Base-by-base conservation (phyloP, 83 land plant species). In the Picea engelmannii region DNA sequence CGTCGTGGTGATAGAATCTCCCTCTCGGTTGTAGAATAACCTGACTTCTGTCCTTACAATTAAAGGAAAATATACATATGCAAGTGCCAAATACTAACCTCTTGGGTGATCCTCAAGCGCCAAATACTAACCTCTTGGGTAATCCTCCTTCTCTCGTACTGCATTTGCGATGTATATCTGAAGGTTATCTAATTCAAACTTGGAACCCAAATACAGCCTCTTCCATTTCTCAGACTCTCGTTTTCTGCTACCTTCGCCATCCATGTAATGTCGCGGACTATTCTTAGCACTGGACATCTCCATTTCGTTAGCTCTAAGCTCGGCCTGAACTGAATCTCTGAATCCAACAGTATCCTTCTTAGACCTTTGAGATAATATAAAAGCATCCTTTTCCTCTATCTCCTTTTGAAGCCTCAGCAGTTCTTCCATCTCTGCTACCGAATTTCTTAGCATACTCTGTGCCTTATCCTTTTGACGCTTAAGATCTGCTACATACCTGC, bases 181-280 rank as follows among this genome's bases (percentile, higher is more conserved):
- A 16, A 73, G 59, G 21, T 73, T 73, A 73, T 73, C 76, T 21
- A 73, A n/a, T 47, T 73, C 76, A 73, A 8, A 58, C 59, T 73
- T 73, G 42, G n/a, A n/a, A 47, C 59, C 76, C 76, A 73, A 73
- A 73, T 73, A 73, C 4, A 73, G 76, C 58, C 58, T 47, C 76
- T 73, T 73, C 76, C 76, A 47, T 73, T 73, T 73, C 10, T 73
- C 76, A 12, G 12, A 25, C 24, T 73, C 76, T 73, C 59, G 44
- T 12, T 73, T 27, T n/a, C 59, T 73, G 12, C 49, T 47, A 49
- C 76, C 18, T n/a, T 21, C 76, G 47, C 2, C 59, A 73, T 73
- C 76, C n/a, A 16, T n/a, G 49, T 73, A 73, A 4, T 47, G 12
- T 15, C 21, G 18, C 6, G 21, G 76, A 49, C 44, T 7, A n/a